phyloP scores from a whole-genome alignment of 768 basidiomycete species.

The Naganishia onofrii region DNA sequence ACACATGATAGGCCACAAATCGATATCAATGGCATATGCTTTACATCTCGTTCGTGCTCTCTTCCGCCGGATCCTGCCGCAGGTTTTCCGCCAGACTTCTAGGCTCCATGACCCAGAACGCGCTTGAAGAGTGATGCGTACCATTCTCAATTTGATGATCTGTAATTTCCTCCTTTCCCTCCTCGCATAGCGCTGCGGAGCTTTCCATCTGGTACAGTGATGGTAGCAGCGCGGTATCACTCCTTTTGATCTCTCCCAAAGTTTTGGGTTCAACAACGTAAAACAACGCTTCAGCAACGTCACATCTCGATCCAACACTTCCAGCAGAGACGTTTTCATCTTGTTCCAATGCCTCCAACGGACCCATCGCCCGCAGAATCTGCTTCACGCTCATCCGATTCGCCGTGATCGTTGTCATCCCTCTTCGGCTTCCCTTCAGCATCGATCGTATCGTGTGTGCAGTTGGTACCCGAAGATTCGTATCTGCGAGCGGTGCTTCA shows the following conservation, averaged over 20 bases:
- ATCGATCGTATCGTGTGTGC: conserved; percentile 74
- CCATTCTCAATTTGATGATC: background rate
- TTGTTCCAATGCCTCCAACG: conserved; percentile 38
- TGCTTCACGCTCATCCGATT: conserved; percentile 75
- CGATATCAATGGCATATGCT: conserved; percentile 28
- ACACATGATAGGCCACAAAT: too few species aligned
- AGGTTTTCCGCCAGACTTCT: conserved; percentile 67
- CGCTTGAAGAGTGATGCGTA: background rate
- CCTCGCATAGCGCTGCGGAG: background rate
- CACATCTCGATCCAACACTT: background rate
- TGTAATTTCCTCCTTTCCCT: conserved; percentile 52
- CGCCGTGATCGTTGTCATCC: conserved; percentile 85
- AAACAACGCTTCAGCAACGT: conserved; percentile 21
- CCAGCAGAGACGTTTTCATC: background rate
- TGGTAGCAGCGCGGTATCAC: background rate
- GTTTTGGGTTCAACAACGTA: conserved; percentile 34
- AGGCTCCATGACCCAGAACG: conserved; percentile 73
- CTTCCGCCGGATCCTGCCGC: conserved; percentile 26
- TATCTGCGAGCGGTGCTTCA: background rate
- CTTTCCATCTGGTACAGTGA: background rate
- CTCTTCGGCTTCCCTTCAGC: conserved; percentile 64
- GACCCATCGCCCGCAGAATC: conserved; percentile 66
- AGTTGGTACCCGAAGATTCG: conserved; percentile 53
- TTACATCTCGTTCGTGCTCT: conserved; percentile 35
- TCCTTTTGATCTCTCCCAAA: conserved; percentile 31